phyloP scores from a whole-genome alignment of 78 protist genomes.

The Dictyostelium firmibasis region DNA sequence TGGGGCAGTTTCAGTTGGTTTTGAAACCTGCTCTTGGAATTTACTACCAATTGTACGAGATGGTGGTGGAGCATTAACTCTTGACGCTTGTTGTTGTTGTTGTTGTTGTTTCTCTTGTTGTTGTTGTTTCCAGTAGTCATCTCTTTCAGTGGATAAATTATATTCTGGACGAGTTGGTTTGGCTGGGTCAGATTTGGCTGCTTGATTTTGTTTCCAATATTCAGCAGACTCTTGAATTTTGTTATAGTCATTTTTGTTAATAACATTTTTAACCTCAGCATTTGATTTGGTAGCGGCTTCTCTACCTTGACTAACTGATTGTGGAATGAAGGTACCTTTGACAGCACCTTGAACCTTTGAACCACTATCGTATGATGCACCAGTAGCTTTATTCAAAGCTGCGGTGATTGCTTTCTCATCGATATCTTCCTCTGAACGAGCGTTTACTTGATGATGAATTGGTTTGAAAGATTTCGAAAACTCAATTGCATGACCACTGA shows the following conservation, averaged over 20 bases:
- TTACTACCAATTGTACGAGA: conserved; percentile 25
- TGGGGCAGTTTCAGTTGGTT: not conserved
- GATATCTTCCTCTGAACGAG: conserved; percentile 80
- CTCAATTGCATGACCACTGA: conserved; percentile 52
- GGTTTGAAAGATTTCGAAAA: conserved; percentile 34
- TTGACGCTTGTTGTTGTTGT: not conserved
- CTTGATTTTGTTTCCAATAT: conserved; percentile 43
- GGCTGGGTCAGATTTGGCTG: conserved; percentile 12
- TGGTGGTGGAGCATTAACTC: conserved; percentile 37
- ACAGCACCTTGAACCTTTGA: conserved; percentile 70
- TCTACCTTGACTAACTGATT: conserved; percentile 75
- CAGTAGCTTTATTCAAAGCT: conserved; percentile 71
- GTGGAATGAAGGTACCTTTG: conserved; percentile 31
- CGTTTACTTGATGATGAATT: conserved; percentile 77
- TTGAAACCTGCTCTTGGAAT: conserved; percentile 37
- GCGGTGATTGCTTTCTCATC: conserved; percentile 56
- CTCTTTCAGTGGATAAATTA: conserved; percentile 58
- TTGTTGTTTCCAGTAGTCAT: conserved; percentile 66
- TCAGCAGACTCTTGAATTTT: conserved; percentile 58
- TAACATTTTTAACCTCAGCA: conserved; percentile 21
- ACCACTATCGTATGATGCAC: conserved; percentile 80
- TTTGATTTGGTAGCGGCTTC: conserved; percentile 56
- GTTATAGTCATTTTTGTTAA: conserved; percentile 75
- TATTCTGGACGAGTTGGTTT: conserved; percentile 54
- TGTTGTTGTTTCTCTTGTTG: conserved; percentile 19